Evolutionary conservation across 2,329 filamentous ascomycete species (phyloP), one percentile per base, ranked within the genome.

Genomic region (Fusarium devonianum): DNA sequence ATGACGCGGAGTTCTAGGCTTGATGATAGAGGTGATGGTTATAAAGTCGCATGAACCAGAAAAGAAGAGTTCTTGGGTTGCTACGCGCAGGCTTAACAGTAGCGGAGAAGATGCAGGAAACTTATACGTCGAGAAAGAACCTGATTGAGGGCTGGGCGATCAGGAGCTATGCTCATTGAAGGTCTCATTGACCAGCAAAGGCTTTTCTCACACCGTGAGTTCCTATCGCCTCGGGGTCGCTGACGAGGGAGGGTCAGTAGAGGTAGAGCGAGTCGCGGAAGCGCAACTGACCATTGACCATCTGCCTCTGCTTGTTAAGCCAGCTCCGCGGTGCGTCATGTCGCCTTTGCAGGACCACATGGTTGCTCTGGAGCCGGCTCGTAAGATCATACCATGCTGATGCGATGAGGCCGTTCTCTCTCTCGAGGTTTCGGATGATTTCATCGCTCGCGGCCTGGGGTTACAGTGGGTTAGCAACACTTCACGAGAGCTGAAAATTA

Each of bases 321-420:
- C 89, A 95, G 73, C 89, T 92, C 72, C 85, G 87, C 11, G 89
- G 88, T 61, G 82, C 82, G 63, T 93, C 89, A 62, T 84, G 84
- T 61, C 88, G 81, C 59, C 90, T 78, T 67, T 92, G 88, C 55
- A 95, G 73, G 44, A 90, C 84, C 30, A 93, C 87, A 55, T 89
- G 89, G 69, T 92, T 93, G 74, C 88, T 92, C 73, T 94, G 90
- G 61, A 95, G 72, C 40, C 90, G 80, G 67, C 81, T 86, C 18
- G 87, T 86, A 64, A 94, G 81, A 70, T 93, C 89, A 73, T 92
- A 92, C 89, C 89, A 95, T 2, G 90, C 90, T n/a, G 86, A 88
- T 18, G 87, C 79, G 64, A 95, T 90, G 67, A 94, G 80, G 28
- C 81, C 81, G 69, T 90, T 91, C 71, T 95, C 90, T 62, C 88